Evolutionary conservation across 2,329 filamentous ascomycete species (phyloP), one percentile per base, ranked within the genome.

Genomic region (Plenodomus lindquistii): DNA sequence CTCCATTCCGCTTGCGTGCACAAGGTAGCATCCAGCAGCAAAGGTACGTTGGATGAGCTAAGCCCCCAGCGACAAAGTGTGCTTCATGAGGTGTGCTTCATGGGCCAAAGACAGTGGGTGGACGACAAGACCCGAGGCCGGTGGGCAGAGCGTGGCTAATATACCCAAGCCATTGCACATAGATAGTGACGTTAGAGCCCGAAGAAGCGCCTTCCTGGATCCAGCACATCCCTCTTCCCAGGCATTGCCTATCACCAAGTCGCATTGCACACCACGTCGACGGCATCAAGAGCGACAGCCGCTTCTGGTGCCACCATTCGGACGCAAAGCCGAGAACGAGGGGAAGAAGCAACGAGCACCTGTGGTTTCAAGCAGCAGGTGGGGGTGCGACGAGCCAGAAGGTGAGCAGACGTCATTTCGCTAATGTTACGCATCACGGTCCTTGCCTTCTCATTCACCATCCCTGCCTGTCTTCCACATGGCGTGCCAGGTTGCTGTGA

Each of bases 391-490:
- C 50, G 39, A 56, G 48, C 48, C 57, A 57, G 45, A 59, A 67
- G 63, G 67, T 70, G 55, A 68, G 66, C 60, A 58, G 42, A 31
- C 6, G 42, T 52, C 52, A 69, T 67, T 57, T 67, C 66, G 61
- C 62, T 67, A 31, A 66, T 57, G 49, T 48, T 46, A 48, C 54
- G 44, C 54, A 46, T 59, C 46, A 57, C 54, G 47, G 40, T 44
- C 46, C 42, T 40, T 48, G 42, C 35, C 35, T 38, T 18, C 18
- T 44, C 36, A 31, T 39, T 40, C 49, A 27, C 21, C 52, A 70
- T 68, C 64, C 66, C 60, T 69, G 65, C 51, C 55, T 69, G 65
- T 50, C 55, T 24, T 47, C 65, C 66, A 70, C 65, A 69, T 70
- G 68, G 67, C 64, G 16, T 24, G 50, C 56, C 42, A 55, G 59